phyloP scores from a whole-genome alignment of 257 asterid genomes.

The Solanum raphanifolium region DNA sequence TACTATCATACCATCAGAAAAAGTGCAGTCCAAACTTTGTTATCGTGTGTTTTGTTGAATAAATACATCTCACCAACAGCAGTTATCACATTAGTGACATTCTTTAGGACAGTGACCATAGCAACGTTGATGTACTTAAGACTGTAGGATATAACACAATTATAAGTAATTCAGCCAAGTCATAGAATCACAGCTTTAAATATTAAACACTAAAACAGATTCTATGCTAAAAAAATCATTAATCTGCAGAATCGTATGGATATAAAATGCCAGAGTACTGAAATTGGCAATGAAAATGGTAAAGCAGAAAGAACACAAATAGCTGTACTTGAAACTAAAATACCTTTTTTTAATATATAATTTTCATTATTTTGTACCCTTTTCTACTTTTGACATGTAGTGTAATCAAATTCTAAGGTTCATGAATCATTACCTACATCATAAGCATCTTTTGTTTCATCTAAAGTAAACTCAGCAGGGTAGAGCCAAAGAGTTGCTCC shows the following conservation, averaged over 20 bases:
- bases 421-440: not conserved
- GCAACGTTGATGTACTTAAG: constrained; percentile 86
- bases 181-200: not conserved
- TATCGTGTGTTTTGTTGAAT: constrained; percentile 84
- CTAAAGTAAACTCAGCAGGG: not conserved
- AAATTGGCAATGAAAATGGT: not conserved
- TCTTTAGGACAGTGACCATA: constrained; percentile 99
- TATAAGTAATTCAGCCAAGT: not conserved
- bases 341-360: not conserved
- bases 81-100: constrained; percentile 90
- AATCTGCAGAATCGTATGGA: not conserved
- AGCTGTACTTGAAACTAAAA: not conserved
- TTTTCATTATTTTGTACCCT: not conserved
- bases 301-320: not conserved
- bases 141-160: constrained; percentile 35
- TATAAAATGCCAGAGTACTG: not conserved
- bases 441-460: not conserved
- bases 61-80: constrained; percentile 96
- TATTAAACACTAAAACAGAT: not conserved
- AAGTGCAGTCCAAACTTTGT: constrained; percentile 93
- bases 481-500: not conserved
- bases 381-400: not conserved
- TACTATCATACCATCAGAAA: constrained; percentile 66
- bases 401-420: not conserved
- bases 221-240: not conserved